Evolutionary conservation across 2,329 filamentous ascomycete species (phyloP).

Genomic region (Calonectria henricotiae): DNA sequence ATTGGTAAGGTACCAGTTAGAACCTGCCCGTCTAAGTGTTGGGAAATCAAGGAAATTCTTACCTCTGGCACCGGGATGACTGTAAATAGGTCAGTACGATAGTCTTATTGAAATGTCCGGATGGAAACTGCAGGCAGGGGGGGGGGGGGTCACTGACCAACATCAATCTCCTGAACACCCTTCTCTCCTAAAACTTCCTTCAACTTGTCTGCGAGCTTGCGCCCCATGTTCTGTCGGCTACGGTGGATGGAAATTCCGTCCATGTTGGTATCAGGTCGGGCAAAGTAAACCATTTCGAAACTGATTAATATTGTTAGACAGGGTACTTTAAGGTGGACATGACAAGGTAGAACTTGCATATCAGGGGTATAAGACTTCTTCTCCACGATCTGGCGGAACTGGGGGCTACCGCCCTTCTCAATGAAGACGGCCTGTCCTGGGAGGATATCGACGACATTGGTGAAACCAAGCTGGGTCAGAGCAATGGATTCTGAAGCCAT

Average conservation of each 20-base stretch:
- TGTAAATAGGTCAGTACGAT: constrained; percentile 44
- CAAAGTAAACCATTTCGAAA: constrained; percentile 79
- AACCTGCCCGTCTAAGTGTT: not conserved
- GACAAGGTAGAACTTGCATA: not conserved
- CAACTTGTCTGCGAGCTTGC: constrained; percentile 83
- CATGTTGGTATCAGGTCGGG: constrained; percentile 85
- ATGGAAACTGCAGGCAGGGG: not conserved
- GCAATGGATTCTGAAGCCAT: constrained; percentile 92
- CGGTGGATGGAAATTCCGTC: constrained; percentile 91
- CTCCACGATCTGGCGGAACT: constrained; percentile 82
- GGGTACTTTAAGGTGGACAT: not conserved
- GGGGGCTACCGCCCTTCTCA: constrained; percentile 81
- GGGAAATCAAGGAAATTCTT: constrained; percentile 17
- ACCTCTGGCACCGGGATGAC: constrained; percentile 81
- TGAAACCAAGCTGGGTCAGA: constrained; percentile 85
- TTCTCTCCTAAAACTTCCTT: constrained; percentile 78
- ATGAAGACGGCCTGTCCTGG: constrained; percentile 92
- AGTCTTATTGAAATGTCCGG: not conserved
- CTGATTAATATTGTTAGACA: not conserved
- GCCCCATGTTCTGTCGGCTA: constrained; percentile 89
- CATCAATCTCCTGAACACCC: constrained; percentile 83
- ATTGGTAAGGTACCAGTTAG: constrained; percentile 17
- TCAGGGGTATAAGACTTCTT: constrained; percentile 84
- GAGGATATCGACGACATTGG: constrained; percentile 81
- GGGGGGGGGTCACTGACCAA: constrained; percentile 56